phyloP scores from a whole-genome alignment of 305 asterid species.

The Salvia sclarea region DNA sequence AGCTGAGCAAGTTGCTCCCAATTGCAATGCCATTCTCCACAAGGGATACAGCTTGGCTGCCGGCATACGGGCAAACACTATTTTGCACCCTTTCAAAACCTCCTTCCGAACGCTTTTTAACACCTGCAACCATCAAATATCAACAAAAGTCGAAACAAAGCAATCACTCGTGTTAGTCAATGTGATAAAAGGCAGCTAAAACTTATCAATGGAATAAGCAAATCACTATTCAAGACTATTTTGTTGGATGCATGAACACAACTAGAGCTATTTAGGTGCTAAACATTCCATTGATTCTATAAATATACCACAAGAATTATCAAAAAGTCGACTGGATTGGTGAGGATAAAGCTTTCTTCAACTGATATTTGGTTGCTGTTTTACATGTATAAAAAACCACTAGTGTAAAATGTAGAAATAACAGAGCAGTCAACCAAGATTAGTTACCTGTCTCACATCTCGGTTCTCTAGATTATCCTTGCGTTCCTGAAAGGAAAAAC shows the following conservation, averaged over 20 bases:
- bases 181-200: not conserved
- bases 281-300: not conserved
- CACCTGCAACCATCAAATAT: conserved; percentile 39
- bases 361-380: not conserved
- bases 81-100: conserved; percentile 54
- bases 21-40: conserved; percentile 67
- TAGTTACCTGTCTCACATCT: conserved; percentile 78
- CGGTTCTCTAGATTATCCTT: conserved; percentile 46
- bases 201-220: not conserved
- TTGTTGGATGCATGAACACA: not conserved
- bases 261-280: not conserved
- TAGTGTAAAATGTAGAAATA: not conserved
- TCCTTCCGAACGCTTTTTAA: conserved; percentile 55
- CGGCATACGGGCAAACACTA: conserved; percentile 64
- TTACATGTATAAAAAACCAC: not conserved
- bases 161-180: not conserved
- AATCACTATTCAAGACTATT: not conserved
- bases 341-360: not conserved
- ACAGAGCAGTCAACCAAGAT: not conserved
- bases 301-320: not conserved
- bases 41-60: conserved; percentile 52
- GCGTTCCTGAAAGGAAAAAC: conserved; percentile 44
- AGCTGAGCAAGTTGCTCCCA: conserved; percentile 64
- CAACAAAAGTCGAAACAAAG: not conserved
- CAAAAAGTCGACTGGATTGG: not conserved